Conservation (phyloP, 1,284 basidiomycete genomes). For the Apiotrichum domesticum region DNA sequence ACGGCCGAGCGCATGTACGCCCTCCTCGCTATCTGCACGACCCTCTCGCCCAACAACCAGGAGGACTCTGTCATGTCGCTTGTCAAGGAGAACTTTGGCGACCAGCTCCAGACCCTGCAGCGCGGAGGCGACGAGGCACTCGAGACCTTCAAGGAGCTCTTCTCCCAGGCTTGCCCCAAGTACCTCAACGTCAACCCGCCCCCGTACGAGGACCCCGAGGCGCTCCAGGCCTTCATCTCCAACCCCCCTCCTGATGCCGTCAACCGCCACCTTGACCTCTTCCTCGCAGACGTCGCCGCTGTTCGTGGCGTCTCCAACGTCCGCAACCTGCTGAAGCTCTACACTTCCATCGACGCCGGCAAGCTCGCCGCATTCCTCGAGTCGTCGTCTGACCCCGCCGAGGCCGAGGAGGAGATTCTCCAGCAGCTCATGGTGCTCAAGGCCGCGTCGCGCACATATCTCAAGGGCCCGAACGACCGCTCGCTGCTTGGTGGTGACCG, state of each 20-base stretch:
- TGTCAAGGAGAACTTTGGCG: constrained; percentile 87
- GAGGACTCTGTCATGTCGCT: constrained; percentile 93
- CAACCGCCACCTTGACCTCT: constrained; percentile 75
- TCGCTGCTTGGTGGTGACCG: constrained; percentile 73
- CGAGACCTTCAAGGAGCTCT: constrained; percentile 86
- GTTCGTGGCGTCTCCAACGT: constrained; percentile 76
- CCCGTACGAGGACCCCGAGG: constrained; percentile 75
- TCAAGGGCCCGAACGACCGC: constrained; percentile 59
- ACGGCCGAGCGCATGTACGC: constrained; percentile 97
- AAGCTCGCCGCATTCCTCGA: constrained; percentile 85
- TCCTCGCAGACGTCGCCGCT: constrained; percentile 68
- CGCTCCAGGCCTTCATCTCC: constrained; percentile 56
- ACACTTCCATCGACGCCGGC: constrained; percentile 84
- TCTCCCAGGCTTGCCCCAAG: constrained; percentile 89
- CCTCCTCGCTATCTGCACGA: constrained; percentile 85
- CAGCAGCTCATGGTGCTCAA: constrained; percentile 98
- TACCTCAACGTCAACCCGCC: constrained; percentile 93
- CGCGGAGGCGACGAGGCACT: constrained; percentile 62
- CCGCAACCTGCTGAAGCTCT: constrained; percentile 87
- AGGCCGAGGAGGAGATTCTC: constrained; percentile 77
- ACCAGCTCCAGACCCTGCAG: constrained; percentile 80
- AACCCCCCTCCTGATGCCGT: constrained; percentile 64
- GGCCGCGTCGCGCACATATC: constrained; percentile 58
- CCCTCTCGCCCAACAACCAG: constrained; percentile 78
- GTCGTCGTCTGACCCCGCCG: constrained; percentile 16